Evolutionary conservation across 768 basidiomycete species (phyloP).

Genomic region (Tulasnella sp.): DNA sequence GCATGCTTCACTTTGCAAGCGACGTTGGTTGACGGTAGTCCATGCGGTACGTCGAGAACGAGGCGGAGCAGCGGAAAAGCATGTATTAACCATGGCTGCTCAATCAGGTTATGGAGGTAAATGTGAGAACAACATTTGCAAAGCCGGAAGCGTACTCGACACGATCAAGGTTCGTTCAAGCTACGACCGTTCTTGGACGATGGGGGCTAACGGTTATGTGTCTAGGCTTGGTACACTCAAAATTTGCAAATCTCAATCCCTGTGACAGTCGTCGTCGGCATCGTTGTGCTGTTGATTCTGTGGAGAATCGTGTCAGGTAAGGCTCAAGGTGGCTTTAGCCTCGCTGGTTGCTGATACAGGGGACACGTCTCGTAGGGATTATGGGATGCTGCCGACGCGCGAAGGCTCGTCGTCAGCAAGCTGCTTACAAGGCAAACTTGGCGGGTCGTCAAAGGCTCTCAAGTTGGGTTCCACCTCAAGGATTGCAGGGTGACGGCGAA

Average conservation of each 20-base stretch:
- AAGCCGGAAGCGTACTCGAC: constrained; percentile 54
- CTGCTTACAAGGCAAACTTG: background rate
- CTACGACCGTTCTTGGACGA: background rate
- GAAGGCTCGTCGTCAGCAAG: background rate
- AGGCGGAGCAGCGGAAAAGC: background rate
- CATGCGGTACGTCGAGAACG: constrained; percentile 45
- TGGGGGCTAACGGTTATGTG: background rate
- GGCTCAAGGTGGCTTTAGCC: background rate
- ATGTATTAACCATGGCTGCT: background rate
- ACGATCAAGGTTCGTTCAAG: constrained; percentile 54
- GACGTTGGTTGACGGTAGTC: constrained; percentile 72
- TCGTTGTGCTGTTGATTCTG: constrained; percentile 58
- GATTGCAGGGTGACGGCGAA: background rate
- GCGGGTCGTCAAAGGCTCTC: constrained; percentile 4
- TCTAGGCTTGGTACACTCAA: constrained; percentile 65
- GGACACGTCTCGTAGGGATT: background rate
- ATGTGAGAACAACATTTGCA: constrained; percentile 60
- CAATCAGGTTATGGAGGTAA: constrained; percentile 61
- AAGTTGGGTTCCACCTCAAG: constrained; percentile 1
- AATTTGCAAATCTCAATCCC: constrained; percentile 80
- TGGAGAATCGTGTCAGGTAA: constrained; percentile 43
- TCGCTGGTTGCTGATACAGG: background rate
- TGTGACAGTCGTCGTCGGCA: constrained; percentile 65
- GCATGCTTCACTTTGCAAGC: constrained; percentile 70
- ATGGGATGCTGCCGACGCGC: constrained; percentile 9